Percentiles rank a stretch among this genome's conserved stretches.
These are phyloP conservation scores for Monilinia fructicola DNA, from an alignment of 2,329 filamentous ascomycete genomes.

Conservation along the genomic window DNA sequence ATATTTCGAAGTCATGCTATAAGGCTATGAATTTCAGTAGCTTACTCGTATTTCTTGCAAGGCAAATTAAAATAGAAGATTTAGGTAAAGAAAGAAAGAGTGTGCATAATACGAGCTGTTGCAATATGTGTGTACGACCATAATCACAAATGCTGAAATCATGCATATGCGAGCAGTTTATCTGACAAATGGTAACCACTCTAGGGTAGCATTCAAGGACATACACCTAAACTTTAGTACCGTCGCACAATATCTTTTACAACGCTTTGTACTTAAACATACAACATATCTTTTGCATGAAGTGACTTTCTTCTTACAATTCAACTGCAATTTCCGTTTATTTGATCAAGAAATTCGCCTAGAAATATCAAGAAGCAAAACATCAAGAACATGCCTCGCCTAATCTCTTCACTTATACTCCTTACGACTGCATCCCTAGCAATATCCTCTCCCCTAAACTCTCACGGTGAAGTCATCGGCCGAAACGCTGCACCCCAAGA, in stretches of 20 bases:
- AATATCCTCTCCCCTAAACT: background rate
- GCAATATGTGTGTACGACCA: background rate
- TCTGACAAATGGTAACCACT: constrained; percentile 7
- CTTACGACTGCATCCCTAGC: background rate
- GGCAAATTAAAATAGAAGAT: background rate
- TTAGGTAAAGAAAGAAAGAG: background rate
- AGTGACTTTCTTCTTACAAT: background rate
- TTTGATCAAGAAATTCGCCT: background rate
- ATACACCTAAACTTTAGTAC: background rate
- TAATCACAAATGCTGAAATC: background rate
- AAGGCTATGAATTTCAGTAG: background rate
- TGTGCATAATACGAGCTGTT: constrained; percentile 13
- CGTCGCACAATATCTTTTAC: background rate
- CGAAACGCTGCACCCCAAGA: background rate
- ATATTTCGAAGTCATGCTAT: background rate
- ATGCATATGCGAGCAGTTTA: background rate
- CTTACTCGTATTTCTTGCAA: constrained; percentile 6
- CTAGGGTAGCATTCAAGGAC: background rate
- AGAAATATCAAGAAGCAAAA: background rate
- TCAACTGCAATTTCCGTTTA: background rate
- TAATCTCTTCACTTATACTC: background rate
- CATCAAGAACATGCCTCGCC: background rate
- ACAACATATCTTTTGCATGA: background rate
- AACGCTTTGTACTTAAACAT: background rate
- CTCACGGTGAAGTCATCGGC: background rate